Evolutionary conservation across 2,329 filamentous ascomycete species (phyloP), one percentile per base, ranked within the genome.

Genomic region (Bertia moriformis): DNA sequence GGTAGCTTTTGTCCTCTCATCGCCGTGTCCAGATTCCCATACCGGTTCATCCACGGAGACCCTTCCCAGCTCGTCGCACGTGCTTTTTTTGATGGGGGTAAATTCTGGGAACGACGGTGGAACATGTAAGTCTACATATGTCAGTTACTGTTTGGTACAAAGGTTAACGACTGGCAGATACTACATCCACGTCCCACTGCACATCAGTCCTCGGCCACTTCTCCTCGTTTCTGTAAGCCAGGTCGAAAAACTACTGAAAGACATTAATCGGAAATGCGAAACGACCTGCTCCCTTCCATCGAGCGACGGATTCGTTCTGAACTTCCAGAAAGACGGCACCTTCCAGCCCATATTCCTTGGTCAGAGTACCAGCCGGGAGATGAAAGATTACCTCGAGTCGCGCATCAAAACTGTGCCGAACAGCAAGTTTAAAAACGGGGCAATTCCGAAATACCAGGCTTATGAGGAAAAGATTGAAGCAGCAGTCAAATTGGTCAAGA

Each of bases 261-360:
- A 71, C 3, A 73, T 89, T 53, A 87, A 86, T 50, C 51, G 54
- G 1, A 65, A 73, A 33, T 63, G 80, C 3, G 52, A 56, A 1
- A 68, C 65, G 4, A 48, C 55, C 0, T 61, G 89, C 13, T 55
- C 54, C 2, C 72, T 93, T 37, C 82, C 81, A 1, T 41, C 49
- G 1, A 63, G 68, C 3, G 59, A 65, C 14, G 72, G 68, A 1
- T 79, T 91, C 42, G 55, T 69, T 33, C 55, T 81, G 41, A 59
- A 58, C 7, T 91, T 93, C 50, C 67, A 67, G 1, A 50, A 71
- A 19, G 66, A 71, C 22, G 66, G 67, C 3, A 72, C 69, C 4
- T 76, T 78, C 3, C 65, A 67, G 4, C 86, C 87, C 3, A 69
- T 74, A 32, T 88, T 76, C 49, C 60, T 91, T 4, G 77, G 78